Percentiles rank a stretch among this genome's conserved stretches.
Evolutionary conservation across 164 flowering plant species (phyloP).

Genomic region (Sextonia rubra): DNA sequence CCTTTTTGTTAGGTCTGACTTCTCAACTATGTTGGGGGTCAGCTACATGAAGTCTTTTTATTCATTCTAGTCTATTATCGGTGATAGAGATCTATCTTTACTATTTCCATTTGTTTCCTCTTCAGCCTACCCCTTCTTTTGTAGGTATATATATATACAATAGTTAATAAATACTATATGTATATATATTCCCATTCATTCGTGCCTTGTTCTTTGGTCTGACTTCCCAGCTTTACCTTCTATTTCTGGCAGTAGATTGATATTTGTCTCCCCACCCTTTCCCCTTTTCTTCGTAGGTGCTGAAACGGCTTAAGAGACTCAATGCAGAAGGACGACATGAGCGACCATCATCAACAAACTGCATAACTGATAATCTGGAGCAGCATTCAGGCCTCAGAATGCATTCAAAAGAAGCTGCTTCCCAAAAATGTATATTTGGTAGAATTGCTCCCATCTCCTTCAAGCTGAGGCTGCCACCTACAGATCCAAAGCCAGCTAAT

Average conservation of each 20-base stretch:
- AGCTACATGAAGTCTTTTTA: no score
- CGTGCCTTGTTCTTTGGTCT: neutral
- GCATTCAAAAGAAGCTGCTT: conserved; percentile 25
- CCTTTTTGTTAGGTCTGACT: neutral
- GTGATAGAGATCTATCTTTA: no score
- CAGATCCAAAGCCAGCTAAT: neutral
- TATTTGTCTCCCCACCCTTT: neutral
- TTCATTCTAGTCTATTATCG: no score
- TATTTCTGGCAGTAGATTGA: neutral
- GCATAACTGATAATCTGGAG: conserved; percentile 18
- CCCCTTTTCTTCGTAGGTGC: conserved; percentile 37
- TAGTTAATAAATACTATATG: no score
- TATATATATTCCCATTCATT: no score
- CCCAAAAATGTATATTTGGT: conserved; percentile 27
- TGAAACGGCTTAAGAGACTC: conserved; percentile 53
- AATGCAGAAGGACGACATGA: conserved; percentile 32
- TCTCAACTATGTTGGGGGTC: no score
- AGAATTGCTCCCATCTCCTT: conserved; percentile 37
- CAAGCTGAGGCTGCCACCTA: conserved; percentile 26
- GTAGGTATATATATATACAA: no score
- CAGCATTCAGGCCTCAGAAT: neutral
- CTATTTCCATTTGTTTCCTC: no score
- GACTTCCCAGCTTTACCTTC: no score
- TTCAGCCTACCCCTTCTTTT: no score
- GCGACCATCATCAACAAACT: conserved; percentile 22